Base-by-base conservation (phyloP, 2,329 filamentous ascomycete genomes). In the Coleophoma eucalyptorum region DNA sequence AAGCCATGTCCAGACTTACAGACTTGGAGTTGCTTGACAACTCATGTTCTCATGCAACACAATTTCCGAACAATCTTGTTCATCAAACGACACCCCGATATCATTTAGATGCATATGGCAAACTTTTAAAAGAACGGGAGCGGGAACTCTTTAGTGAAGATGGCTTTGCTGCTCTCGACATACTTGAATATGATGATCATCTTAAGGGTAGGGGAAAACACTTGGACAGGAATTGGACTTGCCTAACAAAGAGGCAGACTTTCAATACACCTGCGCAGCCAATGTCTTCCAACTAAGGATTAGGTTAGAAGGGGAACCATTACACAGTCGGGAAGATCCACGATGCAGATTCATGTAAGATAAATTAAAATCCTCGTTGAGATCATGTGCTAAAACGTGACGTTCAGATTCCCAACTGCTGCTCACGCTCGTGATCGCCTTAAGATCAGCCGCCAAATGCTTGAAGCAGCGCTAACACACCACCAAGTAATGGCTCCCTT, bases 401-500 rank as follows among this genome's bases (percentile, higher is more conserved):
- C 45, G 8, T 16, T 5, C 7, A 32, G 31, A 13, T 46, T 46
- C 34, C 20, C 18, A 44, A 62, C 60, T 26, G 62, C 62, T 45
- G 16, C 61, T 1, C 49, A 52, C 47, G 59, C 61, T 20, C 34
- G 33, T 26, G 50, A 61, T 50, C 43, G 34, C 3, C 50, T 64
- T 2, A 43, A 45, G 4, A 52, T 43, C 5, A 58, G 35, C 26
- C 46, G 50, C n/a, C 15, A 51, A 20, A 60, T 64, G 58, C 46
- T 64, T 7, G 41, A 49, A 1, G 46, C 7, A 56, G 19, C 47
- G 49, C 42, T 65, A 4, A 57, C 58, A 16, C 65, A 67, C 48
- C 60, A 66, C 50, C 67, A 71, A 60, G 62, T 70, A 0, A 62
- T 63, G 52, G 59, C 66, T 1, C 48, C 53, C 0, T 70, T 70